A percentile compares a stretch with the other conserved stretches of the same genome.
phyloP scores from a whole-genome alignment of 805 yeast genomes.

The Candida vaughaniae region DNA sequence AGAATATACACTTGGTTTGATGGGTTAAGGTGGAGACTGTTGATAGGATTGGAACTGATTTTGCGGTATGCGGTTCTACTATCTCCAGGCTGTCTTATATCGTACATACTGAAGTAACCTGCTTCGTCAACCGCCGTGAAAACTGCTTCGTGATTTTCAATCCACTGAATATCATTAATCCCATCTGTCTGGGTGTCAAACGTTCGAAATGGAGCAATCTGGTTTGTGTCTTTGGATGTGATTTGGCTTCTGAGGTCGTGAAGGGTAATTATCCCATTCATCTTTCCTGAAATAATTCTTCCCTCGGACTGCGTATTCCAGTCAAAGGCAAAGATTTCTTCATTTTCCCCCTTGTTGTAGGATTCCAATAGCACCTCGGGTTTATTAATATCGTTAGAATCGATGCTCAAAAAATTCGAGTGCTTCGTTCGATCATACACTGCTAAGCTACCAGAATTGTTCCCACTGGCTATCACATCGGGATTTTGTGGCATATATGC shows the following conservation, averaged over 20 bases:
- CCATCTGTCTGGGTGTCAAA: constrained; percentile 33
- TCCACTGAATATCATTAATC: constrained; percentile 73
- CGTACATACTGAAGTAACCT: constrained; percentile 49
- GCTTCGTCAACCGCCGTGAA: constrained; percentile 71
- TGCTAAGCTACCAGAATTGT: constrained; percentile 62
- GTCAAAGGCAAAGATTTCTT: constrained; percentile 66
- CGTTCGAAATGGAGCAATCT: not conserved
- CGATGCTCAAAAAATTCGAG: constrained; percentile 32
- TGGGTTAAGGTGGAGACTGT: constrained; percentile 61
- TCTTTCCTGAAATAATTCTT: constrained; percentile 54
- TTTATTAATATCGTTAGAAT: constrained; percentile 29
- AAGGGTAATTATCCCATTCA: constrained; percentile 60
- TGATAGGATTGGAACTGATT: constrained; percentile 40
- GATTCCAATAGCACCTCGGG: constrained; percentile 53
- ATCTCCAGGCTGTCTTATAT: constrained; percentile 39
- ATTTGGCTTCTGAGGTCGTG: constrained; percentile 62
- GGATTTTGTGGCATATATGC: constrained; percentile 84
- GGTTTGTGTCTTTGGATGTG: constrained; percentile 10
- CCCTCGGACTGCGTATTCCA: constrained; percentile 75
- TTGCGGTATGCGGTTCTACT: constrained; percentile 3
- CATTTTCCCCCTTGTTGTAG: constrained; percentile 22
- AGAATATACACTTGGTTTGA: constrained; percentile 57
- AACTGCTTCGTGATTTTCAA: constrained; percentile 56
- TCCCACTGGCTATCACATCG: constrained; percentile 71
- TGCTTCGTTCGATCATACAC: constrained; percentile 86